Evolutionary conservation across 441 rosid species (phyloP).

Genomic region (Manihot esculenta): DNA sequence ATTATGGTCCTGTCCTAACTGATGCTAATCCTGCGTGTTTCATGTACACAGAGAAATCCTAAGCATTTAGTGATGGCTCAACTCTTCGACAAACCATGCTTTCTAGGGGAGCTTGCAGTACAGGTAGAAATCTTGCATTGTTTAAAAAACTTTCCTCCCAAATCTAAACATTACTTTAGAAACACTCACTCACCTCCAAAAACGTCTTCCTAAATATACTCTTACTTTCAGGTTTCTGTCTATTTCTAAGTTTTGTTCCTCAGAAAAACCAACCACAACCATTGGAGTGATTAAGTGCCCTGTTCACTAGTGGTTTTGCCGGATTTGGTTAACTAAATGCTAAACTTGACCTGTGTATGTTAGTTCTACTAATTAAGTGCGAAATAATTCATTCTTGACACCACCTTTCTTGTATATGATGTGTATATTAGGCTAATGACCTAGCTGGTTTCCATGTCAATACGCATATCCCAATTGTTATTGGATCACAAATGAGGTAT

Average conservation of each 20-base stretch:
- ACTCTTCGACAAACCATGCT: conserved; percentile 96
- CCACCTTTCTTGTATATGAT: background rate
- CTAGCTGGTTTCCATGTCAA: conserved; percentile 87
- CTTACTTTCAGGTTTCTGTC: background rate
- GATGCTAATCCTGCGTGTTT: conserved; percentile 13
- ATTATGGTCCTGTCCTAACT: background rate
- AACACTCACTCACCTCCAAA: too few relatives aligned
- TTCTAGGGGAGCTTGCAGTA: conserved; percentile 82
- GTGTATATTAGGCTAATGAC: conserved; percentile 62
- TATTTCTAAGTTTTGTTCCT: background rate
- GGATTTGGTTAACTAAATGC: too few relatives aligned
- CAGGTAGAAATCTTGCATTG: conserved; percentile 44
- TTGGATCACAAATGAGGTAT: conserved; percentile 87
- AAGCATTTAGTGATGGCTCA: conserved; percentile 86
- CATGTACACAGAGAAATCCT: conserved; percentile 57
- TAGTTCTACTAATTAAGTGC: too few relatives aligned
- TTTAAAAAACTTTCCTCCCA: too few relatives aligned
- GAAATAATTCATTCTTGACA: too few relatives aligned
- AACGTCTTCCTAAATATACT: too few relatives aligned
- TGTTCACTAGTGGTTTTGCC: too few relatives aligned
- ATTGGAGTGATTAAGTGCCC: too few relatives aligned
- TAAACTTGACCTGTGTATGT: too few relatives aligned
- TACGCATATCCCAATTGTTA: conserved; percentile 83
- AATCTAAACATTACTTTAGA: too few relatives aligned
- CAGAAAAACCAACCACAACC: conserved; percentile 15